Evolutionary conservation across 2,329 filamentous ascomycete species (phyloP), one percentile per base, ranked within the genome.

Genomic region (Rhexocercosporidium sp.): DNA sequence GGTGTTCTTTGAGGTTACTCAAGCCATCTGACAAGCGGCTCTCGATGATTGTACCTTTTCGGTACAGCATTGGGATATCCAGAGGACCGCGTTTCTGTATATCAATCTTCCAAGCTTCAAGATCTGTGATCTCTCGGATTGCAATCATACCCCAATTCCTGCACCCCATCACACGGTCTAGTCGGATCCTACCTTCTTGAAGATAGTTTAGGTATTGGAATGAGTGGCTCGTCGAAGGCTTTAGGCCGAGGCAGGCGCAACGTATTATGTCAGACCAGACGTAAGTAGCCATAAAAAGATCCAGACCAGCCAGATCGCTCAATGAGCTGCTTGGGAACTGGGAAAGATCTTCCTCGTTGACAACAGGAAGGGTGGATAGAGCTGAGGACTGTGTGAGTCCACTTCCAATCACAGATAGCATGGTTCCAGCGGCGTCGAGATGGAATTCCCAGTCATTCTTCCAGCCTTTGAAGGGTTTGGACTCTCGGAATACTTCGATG

Each of bases 1-100:
- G n/a, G 4, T 34, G 29, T n/a, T 53, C 7, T 22, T 49, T 59
- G 8, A 49, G 56, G 25, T 25, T 65, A 1, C 16, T 25, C 16
- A 69, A n/a, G 22, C 65, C 68, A 18, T 29, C 39, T n/a, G 61
- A 37, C 20, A 70, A 22, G 16, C 46, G 41, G 5, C 20, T 47
- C 56, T 72, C 67, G 41, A 79, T 74, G 11, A 51, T 31, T 3
- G n/a, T n/a, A 39, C 34, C 60, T 51, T 56, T 56, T 3, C 54
- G 46, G 20, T 25, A 54, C 34, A 66, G 56, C 37, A 46, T 54
- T 29, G 54, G 31, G 6, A 56, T 41, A 31, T 57, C 54, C n/a
- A 69, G 25, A 8, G 11, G 37, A n/a, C 41, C 18, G 14, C n/a
- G 16, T 4, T 34, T 25, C 20, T 41, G 47, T 34, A 59, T 62